A percentile compares a stretch with the other conserved stretches of the same genome.
These are phyloP conservation scores for Cornus suecica DNA, from an alignment of 148 eudicot genomes.

Conservation along the genomic window DNA sequence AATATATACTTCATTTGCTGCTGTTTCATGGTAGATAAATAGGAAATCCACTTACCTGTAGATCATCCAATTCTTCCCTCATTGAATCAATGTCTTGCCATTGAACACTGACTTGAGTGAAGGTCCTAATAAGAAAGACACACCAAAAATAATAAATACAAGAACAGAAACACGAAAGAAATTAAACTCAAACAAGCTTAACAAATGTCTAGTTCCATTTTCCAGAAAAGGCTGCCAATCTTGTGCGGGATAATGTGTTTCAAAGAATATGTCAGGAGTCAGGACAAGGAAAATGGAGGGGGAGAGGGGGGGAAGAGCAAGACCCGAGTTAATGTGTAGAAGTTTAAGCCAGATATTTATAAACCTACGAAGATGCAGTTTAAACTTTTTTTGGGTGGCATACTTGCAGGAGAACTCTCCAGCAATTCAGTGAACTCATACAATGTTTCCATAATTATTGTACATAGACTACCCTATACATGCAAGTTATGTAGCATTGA, in stretches of 20 bases:
- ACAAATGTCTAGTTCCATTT: too few relatives aligned
- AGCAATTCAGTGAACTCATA: too few relatives aligned
- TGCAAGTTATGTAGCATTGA: too few relatives aligned
- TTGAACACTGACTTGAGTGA: conserved; percentile 96
- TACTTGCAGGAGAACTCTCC: neutral
- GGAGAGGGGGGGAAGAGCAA: neutral
- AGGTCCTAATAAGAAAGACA: conserved; percentile 55
- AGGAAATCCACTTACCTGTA: conserved; percentile 53
- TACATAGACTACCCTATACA: too few relatives aligned
- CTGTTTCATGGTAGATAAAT: neutral
- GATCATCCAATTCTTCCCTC: conserved; percentile 97
- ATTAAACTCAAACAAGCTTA: neutral
- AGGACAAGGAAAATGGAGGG: neutral
- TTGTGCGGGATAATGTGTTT: neutral
- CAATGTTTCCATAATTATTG: too few relatives aligned
- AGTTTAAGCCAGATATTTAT: neutral
- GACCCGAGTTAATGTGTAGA: neutral
- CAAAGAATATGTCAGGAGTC: neutral
- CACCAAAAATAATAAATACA: neutral
- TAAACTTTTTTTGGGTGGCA: neutral
- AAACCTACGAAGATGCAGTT: neutral
- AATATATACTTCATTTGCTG: conserved; percentile 3
- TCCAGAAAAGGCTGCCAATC: too few relatives aligned
- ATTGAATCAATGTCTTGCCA: conserved; percentile 99
- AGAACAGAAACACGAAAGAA: neutral